Evolutionary conservation across 2,329 filamentous ascomycete species (phyloP), one percentile per base, ranked within the genome.

Genomic region (Dendryphion nanum): DNA sequence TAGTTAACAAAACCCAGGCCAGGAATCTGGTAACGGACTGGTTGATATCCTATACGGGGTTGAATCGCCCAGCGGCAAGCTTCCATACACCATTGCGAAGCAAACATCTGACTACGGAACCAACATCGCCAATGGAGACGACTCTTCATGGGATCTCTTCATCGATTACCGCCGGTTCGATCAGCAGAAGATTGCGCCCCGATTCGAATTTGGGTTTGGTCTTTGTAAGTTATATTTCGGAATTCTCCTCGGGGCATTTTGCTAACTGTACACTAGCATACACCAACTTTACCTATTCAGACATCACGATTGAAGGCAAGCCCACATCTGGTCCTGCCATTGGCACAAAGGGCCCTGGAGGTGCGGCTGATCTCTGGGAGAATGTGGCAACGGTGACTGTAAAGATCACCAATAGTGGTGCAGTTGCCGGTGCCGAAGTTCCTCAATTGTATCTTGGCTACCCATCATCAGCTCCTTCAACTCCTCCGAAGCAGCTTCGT

Each of bases 11-110:
- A 18, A 6, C 19, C 14, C 28, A 52, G 50, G 54, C n/a, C 63
- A 73, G 33, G 70, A 75, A 45, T 68, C 64, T 18, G 72, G 72
- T 19, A 72, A 72, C 26, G 63, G 66, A 1, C 58, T 75, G 10
- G 67, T 61, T 4, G 72, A 74, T 21, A 59, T 75, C 8, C 50
- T 75, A 1, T 74, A 70, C 43, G 72, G 72, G 3, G 51, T 54
- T n/a, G 47, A 58, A 3, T 63, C 62, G 5, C 71, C 71, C 1
- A 68, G 59, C 0, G 82, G 81, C 2, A 78, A 79, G 40, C 67
- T 85, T 0, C 79, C 81, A 53, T 85, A 64, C 34, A 66, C 63
- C 8, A 66, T 67, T 34, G 62, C 61, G 3, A 66, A 64, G 47
- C 39, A 50, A 14, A 40, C 50, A 4, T 42, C 21, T 2, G 64